A percentile compares a stretch with the other conserved stretches of the same genome.
phyloP scores from a whole-genome alignment of 2,329 filamentous ascomycete species.

The Trichoderma gracile region DNA sequence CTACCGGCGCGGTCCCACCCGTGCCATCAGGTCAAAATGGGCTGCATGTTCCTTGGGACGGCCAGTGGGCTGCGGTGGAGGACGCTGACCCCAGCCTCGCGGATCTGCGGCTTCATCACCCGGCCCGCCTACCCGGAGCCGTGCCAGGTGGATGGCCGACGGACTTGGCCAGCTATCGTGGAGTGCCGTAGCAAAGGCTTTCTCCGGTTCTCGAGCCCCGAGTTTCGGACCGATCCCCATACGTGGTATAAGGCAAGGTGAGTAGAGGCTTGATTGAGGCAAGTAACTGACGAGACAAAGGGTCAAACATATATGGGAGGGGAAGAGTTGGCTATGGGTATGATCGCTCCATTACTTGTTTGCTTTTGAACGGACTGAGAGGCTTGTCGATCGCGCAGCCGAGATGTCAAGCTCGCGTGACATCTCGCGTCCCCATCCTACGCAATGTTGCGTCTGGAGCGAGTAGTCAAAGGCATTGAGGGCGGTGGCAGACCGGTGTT shows the following conservation, averaged over 20 bases:
- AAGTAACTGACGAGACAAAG: too few species aligned
- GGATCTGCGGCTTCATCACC: slow-evolving; percentile 23
- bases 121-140: slow-evolving; percentile 25
- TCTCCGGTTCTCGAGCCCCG: slow-evolving; percentile 46
- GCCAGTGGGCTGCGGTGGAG: slow-evolving; percentile 19
- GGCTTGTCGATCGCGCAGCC: background rate
- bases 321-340: too few species aligned
- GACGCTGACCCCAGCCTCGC: slow-evolving; percentile 16
- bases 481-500: too few species aligned
- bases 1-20: slow-evolving; percentile 23
- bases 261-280: too few species aligned
- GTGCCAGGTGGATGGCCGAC: slow-evolving; percentile 1
- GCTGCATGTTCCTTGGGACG: slow-evolving; percentile 18
- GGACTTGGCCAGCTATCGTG: slow-evolving; percentile 13
- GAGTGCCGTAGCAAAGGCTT: slow-evolving; percentile 34
- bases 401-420: background rate
- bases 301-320: background rate
- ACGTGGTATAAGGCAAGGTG: slow-evolving; percentile 47
- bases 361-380: background rate
- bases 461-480: background rate
- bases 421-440: background rate
- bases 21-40: slow-evolving; percentile 8
- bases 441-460: too few species aligned
- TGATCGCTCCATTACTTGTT: background rate
- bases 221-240: slow-evolving; percentile 54